Evolutionary conservation across 352 stramenopile species (phyloP).

Genomic region (Phytophthora ramorum): DNA sequence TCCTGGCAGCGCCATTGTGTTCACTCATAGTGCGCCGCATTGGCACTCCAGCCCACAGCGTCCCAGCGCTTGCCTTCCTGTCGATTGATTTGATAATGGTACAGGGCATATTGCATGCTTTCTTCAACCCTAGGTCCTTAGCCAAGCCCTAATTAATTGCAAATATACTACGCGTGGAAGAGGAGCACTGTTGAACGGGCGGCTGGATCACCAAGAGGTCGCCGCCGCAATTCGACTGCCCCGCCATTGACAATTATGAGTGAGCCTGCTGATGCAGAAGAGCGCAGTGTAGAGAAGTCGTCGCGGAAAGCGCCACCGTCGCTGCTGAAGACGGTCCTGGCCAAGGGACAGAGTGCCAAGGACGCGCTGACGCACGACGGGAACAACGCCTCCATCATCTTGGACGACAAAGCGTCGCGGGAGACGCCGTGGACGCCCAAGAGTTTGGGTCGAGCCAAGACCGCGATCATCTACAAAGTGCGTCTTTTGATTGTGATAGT

Average conservation of each 20-base stretch:
- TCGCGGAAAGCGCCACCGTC: constrained; percentile 24
- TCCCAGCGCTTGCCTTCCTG: neutral
- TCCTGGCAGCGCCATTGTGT: constrained; percentile 10
- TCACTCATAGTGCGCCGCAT: constrained; percentile 38
- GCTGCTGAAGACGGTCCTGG: constrained; percentile 47
- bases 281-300: neutral
- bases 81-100: constrained; percentile 26
- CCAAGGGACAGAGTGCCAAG: constrained; percentile 32
- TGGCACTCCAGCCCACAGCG: neutral
- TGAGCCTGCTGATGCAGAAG: constrained; percentile 8
- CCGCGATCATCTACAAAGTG: constrained; percentile 89
- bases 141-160: constrained; percentile 10
- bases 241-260: constrained; percentile 16
- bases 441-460: constrained; percentile 84
- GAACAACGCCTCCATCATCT: constrained; percentile 84
- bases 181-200: constrained; percentile 1
- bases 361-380: constrained; percentile 68
- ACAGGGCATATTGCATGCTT: constrained; percentile 14
- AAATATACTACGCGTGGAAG: neutral
- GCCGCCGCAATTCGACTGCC: constrained; percentile 13
- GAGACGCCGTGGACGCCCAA: constrained; percentile 87
- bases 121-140: constrained; percentile 35
- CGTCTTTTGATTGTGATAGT: neutral
- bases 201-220: constrained; percentile 13
- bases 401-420: constrained; percentile 48